Evolutionary conservation across 169 alveolate genomes (phyloP), one percentile per base, ranked within the genome.

Genomic region (Plasmodium chabaudi): DNA sequence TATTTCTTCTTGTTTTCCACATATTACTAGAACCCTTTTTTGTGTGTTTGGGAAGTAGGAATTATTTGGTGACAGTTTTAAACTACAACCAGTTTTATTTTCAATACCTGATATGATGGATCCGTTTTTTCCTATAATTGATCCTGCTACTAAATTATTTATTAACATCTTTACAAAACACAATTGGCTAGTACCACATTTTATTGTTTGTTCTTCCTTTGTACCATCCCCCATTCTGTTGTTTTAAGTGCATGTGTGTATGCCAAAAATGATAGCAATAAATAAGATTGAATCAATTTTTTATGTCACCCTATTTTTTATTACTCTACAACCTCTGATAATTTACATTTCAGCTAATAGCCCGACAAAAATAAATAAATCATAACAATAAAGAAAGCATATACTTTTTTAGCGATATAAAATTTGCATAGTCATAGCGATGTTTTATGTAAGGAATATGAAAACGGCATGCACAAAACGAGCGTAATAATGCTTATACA

Each of bases 21-120:
- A 72, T 2, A 87, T 6, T n/a, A 73, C 82, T 34, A 87, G 27
- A 5, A 87, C 88, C 27, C 92, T 63, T 17, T 87, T 87, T 61
- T 87, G 92, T 42, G 92, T 87, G 44, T 87, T 87, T 15, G 92
- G 92, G 46, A 87, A 87, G 44, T 63, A 87, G 1, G 87, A 63
- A 23, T 72, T 87, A 12, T 39, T 87, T 10, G 92, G 88, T 15
- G 92, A 87, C 13, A 87, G 39, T 39, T 69, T 87, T 68, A 87
- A 67, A 44, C 69, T 87, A 51, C 88, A 72, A 34, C 92, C 92
- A 7, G 92, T 87, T 87, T 87, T 73, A 55, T 57, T 72, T 53
- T 87, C 92, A 47, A 73, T 87, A 25, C 88, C 57, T 15, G 92
- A 39, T 39, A 87, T 87, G 27, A 73, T 87, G 19, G 79, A 51